A percentile compares a stretch with the other conserved stretches of the same genome.
These are phyloP conservation scores for Schizosaccharomyces versatilis DNA, from an alignment of 1,139 yeast genomes.

Conservation along the genomic window DNA sequence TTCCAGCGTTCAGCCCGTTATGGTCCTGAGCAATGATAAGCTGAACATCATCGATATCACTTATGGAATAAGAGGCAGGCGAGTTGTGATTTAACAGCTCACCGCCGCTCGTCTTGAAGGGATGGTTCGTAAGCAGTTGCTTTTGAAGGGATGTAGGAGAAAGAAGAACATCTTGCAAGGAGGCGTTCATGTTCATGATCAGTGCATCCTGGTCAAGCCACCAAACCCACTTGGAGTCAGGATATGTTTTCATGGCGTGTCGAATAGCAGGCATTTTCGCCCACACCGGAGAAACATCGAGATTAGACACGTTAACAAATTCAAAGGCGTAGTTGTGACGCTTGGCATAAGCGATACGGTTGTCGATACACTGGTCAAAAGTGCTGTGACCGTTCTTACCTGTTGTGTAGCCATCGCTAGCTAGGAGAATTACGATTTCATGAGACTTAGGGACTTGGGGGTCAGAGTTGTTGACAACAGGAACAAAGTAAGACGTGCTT, in stretches of 20 bases:
- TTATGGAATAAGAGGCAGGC: constrained; percentile 5
- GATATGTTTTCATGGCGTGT: constrained; percentile 14
- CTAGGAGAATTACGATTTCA: constrained; percentile 3
- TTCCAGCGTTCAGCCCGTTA: constrained; percentile 21
- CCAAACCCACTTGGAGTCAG: constrained; percentile 17
- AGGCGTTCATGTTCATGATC: constrained; percentile 14
- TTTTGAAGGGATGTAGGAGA: constrained; percentile 16
- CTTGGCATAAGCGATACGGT: constrained; percentile 2
- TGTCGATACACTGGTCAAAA: constrained; percentile 1
- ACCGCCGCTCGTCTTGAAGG: constrained; percentile 6
- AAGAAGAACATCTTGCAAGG: constrained; percentile 18
- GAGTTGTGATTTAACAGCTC: constrained; percentile 4
- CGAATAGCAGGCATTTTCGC: constrained; percentile 14
- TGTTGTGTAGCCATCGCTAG: constrained; percentile 1
- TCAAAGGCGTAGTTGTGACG: constrained; percentile 3
- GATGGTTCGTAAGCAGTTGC: constrained; percentile 10
- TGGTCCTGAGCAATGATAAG: constrained; percentile 14
- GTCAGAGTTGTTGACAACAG: not conserved
- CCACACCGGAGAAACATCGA: constrained; percentile 12
- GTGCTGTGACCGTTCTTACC: not conserved
- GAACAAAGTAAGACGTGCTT: not conserved
- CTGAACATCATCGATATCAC: constrained; percentile 12
- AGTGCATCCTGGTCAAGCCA: constrained; percentile 16
- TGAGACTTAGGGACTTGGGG: constrained; percentile 22
- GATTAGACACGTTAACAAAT: not conserved